A percentile compares a stretch with the other conserved stretches of the same genome.
Evolutionary conservation across 176 grass and related monocot genomes (phyloP).

Genomic region (Puccinellia tenuiflora): DNA sequence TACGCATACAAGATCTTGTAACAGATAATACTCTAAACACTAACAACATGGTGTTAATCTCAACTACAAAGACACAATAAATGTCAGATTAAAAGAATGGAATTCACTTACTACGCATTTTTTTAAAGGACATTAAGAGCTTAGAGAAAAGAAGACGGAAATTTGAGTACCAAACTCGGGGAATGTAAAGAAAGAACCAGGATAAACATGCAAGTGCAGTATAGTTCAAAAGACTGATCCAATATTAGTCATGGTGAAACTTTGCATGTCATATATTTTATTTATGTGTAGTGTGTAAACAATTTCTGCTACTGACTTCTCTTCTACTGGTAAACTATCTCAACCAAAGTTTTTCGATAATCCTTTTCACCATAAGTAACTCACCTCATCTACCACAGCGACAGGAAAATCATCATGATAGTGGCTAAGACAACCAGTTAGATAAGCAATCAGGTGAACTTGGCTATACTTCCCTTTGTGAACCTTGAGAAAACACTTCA

Average conservation of each 20-base stretch:
- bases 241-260: not conserved
- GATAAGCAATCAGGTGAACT: slow-evolving; percentile 57
- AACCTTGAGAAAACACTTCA: slow-evolving; percentile 79
- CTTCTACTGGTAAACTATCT: not conserved
- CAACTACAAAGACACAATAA: slow-evolving; percentile 9
- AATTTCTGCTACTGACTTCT: not conserved
- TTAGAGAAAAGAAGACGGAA: not conserved
- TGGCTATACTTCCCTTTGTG: slow-evolving; percentile 81
- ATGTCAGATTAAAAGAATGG: slow-evolving; percentile 7
- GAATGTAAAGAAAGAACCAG: slow-evolving; percentile 2
- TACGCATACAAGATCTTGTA: not conserved
- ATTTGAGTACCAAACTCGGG: not conserved
- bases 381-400: slow-evolving; percentile 62
- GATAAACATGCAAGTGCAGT: not conserved
- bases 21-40: slow-evolving; percentile 22
- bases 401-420: slow-evolving; percentile 69
- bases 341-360: not conserved
- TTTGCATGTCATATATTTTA: not conserved
- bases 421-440: slow-evolving; percentile 53
- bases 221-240: not conserved
- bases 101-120: not conserved
- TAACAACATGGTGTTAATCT: slow-evolving; percentile 47
- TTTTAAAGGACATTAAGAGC: not conserved
- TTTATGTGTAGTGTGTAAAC: not conserved
- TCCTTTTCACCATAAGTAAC: slow-evolving; percentile 8